Base-by-base conservation (phyloP, 2,329 filamentous ascomycete genomes). In the Ophiostoma sp. region DNA sequence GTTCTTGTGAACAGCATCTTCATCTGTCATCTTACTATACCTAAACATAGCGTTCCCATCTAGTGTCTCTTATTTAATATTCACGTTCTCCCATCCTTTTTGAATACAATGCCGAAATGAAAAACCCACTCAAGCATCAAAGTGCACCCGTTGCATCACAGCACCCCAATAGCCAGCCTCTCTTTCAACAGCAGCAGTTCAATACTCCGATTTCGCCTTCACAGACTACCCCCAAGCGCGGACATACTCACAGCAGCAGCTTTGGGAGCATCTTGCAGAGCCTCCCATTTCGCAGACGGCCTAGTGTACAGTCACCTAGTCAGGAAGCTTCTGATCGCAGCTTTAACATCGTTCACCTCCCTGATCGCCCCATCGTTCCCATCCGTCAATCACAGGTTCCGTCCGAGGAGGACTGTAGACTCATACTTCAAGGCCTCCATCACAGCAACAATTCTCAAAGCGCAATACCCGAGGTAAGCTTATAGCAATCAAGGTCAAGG, bases 361-460 rank as follows among this genome's bases (percentile, higher is more conserved):
- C 76, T 7, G 76, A 76, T 66, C 73, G 75, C 1, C 75, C 73
- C 0, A 8, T 45, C 1, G 67, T 71, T 8, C 67, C 73, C 3
- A 18, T 73, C 14, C 68, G 67, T 4, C 72, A 71, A 1, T 47
- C 66, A 8, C 70, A 75, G 55, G 71, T 72, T 3, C 76, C 75
- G 1, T 71, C 73, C 1, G 75, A 76, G 40, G 74, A 75, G 44
- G 72, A 76, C 70, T 76, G 75, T 52, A 71, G 72, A 5, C 38
- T 63, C 5, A 60, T 71, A 2, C 41, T 73, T 2, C 55, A 70
- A 63, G 40, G 60, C 5, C 60, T 63, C 42, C 62, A 45, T 44
- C 60, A 18, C 14, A 42, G 60, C 60, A 2, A 40, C 55, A 60
- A 27, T n/a, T n/a, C 36, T 5, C 7, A 14, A 12, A 62, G 58